Evolutionary conservation across 768 basidiomycete species (phyloP), one percentile per base, ranked within the genome.

Genomic region (Termitomyces bulborhizus): DNA sequence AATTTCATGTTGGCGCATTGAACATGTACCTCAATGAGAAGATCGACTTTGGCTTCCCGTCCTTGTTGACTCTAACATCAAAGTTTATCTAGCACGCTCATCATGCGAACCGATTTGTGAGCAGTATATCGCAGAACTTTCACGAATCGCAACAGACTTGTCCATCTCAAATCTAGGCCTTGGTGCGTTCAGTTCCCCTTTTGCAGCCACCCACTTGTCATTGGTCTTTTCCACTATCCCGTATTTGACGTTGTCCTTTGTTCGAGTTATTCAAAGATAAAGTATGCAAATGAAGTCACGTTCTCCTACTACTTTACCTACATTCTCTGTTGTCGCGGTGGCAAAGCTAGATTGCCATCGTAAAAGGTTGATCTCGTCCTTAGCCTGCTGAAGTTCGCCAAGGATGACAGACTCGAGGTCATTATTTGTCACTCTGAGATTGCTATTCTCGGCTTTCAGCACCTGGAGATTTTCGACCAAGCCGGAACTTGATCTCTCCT

Each of bases 221-320:
- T 44, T 88, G 86, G 85, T 82, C 79, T 3, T 81, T 21, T 82
- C 59, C 81, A 86, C 62, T 88, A 82, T 63, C 72, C 87, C 34
- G 68, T 69, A 8, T 85, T 82, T 0, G 63, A 85, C 1, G 29
- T 12, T 39, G 36, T 39, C 6, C 5, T 37, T 11, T 16, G 16
- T 27, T 7, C 13, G 15, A 16, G 29, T 21, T 2, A 34, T 13
- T 7, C 34, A 0, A 34, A 13, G 36, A 15, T 9, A 12, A 34
- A 37, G 15, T 1, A 4, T 24, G 46, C 34, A 36, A 24, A 34
- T 15, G 6, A 7, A 47, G 3, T 34, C 13, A 13, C 18, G 31
- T 32, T 47, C n/a, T 31, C 18, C 6, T 34, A 6, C 13, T 18
- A 32, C 31, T 6, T 21, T 18, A 39, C 48, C 6, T 12, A 50